Conservation (phyloP, 2,329 filamentous ascomycete species). For the Colletotrichum salicis region DNA sequence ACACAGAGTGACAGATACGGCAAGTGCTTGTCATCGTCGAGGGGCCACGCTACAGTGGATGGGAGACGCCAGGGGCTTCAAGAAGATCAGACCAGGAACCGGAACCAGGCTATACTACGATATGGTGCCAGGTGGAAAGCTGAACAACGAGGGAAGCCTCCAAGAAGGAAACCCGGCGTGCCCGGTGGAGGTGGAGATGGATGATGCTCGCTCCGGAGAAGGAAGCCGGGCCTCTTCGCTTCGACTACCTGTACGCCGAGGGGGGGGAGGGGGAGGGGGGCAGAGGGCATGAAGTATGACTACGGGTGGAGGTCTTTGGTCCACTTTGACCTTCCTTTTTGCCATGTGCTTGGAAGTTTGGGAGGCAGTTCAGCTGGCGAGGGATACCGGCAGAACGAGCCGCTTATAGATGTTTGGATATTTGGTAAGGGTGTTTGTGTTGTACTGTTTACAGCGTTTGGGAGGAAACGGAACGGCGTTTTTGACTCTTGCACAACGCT, state of each 20-base stretch:
- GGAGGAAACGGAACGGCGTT: slow-evolving; percentile 7
- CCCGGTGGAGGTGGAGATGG: slow-evolving; percentile 20
- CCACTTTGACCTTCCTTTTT: not conserved
- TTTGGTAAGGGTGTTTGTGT: not conserved
- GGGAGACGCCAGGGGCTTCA: not conserved
- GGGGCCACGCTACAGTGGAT: not conserved
- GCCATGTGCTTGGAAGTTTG: not conserved
- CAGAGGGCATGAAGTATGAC: slow-evolving; percentile 1
- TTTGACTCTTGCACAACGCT: not conserved
- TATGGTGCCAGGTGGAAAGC: not conserved
- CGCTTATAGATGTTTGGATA: not conserved
- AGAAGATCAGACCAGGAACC: slow-evolving; percentile 30
- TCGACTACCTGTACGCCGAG: slow-evolving; percentile 8
- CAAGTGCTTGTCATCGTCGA: not conserved
- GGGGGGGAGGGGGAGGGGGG: too few relatives aligned
- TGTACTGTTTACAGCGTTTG: not conserved
- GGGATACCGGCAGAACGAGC: not conserved
- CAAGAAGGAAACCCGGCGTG: slow-evolving; percentile 18
- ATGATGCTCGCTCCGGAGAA: not conserved
- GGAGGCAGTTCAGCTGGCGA: not conserved
- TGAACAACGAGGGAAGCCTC: not conserved
- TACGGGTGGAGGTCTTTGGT: not conserved
- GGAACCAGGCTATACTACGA: not conserved
- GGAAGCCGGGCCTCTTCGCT: slow-evolving; percentile 5
- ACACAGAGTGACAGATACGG: not conserved